Evolutionary conservation across 106 monocot species (phyloP), one percentile per base, ranked within the genome.

Genomic region (Cymbidium sinense): DNA sequence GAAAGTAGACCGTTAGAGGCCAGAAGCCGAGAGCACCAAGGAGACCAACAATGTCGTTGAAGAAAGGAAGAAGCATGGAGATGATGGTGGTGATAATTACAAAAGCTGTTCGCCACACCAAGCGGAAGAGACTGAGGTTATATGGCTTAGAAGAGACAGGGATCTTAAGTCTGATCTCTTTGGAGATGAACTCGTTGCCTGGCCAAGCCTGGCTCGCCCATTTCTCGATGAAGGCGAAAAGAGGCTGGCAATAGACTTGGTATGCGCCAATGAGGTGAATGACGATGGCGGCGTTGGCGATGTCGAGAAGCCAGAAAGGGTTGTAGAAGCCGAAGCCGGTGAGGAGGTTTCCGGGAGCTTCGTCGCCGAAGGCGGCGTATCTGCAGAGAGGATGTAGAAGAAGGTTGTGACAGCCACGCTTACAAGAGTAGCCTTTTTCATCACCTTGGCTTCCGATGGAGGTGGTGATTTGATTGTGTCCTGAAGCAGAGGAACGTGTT

Each of bases 241-340:
- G 78, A 0, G 96, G 96, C 78, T 98, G 94, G 86, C 86, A 91
- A 84, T 75, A 98, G 79, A 98, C 96, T 67, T 93, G 96, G 91
- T 98, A 98, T 27, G 94, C 96, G 27, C 96, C 94, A 71, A 98
- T 77, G 41, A 94, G 89, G 88, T 98, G 96, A 77, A 94, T 70
- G 36, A 90, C 91, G 43, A 98, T 90, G 78, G 94, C 91, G 25
- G 83, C 87, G 79, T 91, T 98, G 78, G 94, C 96, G 52, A 98
- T 88, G 90, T 98, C 87, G 65, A 94, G 89, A 19, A 94, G 88
- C 96, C 96, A 98, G 84, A 75, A 98, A 2, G 93, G 96, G 82
- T 94, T 86, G 94, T 98, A 98, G 89, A 98, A 98, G 64, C 96
- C 87, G 73, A 93, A 93, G 10, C 92, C 92, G 5, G 89, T 93